Evolutionary conservation across 106 monocot genomes (phyloP).

Genomic region (Cymbidium sinense): DNA sequence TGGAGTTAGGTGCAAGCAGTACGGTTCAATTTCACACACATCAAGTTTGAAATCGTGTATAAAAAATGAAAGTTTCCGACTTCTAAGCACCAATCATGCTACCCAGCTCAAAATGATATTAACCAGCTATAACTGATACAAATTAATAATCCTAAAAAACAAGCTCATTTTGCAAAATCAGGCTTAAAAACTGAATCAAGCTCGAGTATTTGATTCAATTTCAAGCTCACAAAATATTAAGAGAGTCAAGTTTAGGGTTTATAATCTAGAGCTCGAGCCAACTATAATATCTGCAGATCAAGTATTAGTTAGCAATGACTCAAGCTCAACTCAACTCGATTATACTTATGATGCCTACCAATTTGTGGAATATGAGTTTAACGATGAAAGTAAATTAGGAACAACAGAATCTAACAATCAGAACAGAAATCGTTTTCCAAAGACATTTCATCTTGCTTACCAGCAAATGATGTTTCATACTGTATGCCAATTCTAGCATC

Average conservation of each 20-base stretch:
- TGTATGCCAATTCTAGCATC: constrained; percentile 91
- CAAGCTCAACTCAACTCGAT: not conserved
- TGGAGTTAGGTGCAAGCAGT: not conserved
- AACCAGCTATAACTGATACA: not conserved
- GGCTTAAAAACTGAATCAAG: not conserved
- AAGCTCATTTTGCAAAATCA: not conserved
- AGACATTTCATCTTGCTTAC: constrained; percentile 23
- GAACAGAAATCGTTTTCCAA: not conserved
- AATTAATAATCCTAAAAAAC: not conserved
- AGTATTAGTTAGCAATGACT: not conserved
- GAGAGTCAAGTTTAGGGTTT: not conserved
- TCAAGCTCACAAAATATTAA: not conserved
- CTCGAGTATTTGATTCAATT: not conserved
- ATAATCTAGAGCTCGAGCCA: not conserved
- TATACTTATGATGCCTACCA: not conserved
- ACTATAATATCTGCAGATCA: not conserved
- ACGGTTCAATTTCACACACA: not conserved
- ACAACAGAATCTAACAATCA: not conserved
- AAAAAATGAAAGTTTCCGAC: not conserved
- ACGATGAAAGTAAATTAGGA: not conserved
- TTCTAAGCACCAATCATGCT: not conserved
- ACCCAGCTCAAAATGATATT: not conserved
- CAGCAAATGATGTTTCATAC: constrained; percentile 94
- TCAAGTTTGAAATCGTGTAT: not conserved
- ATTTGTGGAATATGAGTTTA: not conserved